Conservation (phyloP, 2,329 filamentous ascomycete genomes). For the Xylariomycetidae sp. region DNA sequence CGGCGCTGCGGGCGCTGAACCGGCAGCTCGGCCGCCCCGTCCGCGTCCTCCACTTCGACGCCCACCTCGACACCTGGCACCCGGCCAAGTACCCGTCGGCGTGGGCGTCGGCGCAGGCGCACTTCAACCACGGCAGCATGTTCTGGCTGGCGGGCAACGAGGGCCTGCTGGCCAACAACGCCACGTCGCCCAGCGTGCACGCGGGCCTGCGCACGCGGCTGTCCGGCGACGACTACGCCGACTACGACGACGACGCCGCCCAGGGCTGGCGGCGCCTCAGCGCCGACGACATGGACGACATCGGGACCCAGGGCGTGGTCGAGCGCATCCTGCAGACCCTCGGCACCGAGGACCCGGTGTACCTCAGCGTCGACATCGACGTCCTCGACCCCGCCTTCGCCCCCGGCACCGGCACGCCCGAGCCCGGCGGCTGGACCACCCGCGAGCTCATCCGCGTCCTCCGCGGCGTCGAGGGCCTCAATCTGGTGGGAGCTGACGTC, state of each 20-base stretch:
- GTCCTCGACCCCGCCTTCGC: slow-evolving; percentile 62
- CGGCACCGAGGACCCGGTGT: slow-evolving; percentile 70
- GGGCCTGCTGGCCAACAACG: slow-evolving; percentile 67
- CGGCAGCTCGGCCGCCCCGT: slow-evolving; percentile 58
- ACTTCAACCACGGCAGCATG: slow-evolving; percentile 86
- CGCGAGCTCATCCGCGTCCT: slow-evolving; percentile 80
- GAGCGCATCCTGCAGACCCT: slow-evolving; percentile 64
- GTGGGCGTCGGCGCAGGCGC: slow-evolving; percentile 63
- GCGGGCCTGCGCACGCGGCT: slow-evolving; percentile 77
- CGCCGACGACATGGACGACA: slow-evolving; percentile 82
- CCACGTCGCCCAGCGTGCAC: slow-evolving; percentile 67
- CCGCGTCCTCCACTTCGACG: slow-evolving; percentile 70
- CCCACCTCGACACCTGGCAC: slow-evolving; percentile 80
- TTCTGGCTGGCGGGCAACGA: slow-evolving; percentile 84
- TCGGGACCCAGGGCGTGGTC: slow-evolving; percentile 67
- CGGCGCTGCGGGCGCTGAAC: slow-evolving; percentile 62
- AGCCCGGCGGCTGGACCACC: slow-evolving; percentile 87
- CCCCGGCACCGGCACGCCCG: slow-evolving; percentile 80
- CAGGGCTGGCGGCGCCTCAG: slow-evolving; percentile 77
- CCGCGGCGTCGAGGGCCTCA: slow-evolving; percentile 73
- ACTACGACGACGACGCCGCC: slow-evolving; percentile 64
- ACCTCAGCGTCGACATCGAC: slow-evolving; percentile 72
- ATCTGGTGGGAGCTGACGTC: slow-evolving; percentile 82
- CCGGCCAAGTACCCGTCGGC: slow-evolving; percentile 71
- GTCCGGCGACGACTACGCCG: slow-evolving; percentile 55